Conservation (phyloP, 1,284 basidiomycete genomes). For the Cutaneotrichosporon curvatum region DNA sequence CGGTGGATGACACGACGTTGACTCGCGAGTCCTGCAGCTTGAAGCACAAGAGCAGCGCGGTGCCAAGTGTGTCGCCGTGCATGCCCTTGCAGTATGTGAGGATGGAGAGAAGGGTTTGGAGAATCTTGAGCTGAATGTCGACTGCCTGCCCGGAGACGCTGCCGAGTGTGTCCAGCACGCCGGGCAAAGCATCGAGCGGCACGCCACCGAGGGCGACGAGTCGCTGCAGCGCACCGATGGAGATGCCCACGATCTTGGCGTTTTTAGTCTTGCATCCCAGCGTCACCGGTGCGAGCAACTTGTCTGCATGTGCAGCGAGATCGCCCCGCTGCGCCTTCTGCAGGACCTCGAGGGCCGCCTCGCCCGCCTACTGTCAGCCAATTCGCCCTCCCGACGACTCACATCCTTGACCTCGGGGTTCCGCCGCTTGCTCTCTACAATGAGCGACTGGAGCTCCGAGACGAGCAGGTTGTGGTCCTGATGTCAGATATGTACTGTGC, state of each 20-base stretch:
- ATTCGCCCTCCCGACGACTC: too few relatives aligned
- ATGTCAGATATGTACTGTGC: background rate
- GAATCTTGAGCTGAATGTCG: slow-evolving; percentile 84
- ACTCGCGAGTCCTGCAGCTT: slow-evolving; percentile 90
- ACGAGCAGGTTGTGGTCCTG: slow-evolving; percentile 46
- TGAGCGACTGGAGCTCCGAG: slow-evolving; percentile 56
- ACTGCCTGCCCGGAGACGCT: slow-evolving; percentile 87
- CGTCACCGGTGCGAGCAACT: slow-evolving; percentile 79
- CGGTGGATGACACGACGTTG: slow-evolving; percentile 92
- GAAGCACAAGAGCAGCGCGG: slow-evolving; percentile 82
- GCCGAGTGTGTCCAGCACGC: slow-evolving; percentile 71
- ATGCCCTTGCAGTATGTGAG: slow-evolving; percentile 78
- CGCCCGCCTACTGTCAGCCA: slow-evolving; percentile 55
- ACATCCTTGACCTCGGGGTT: slow-evolving; percentile 79
- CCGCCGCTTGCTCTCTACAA: slow-evolving; percentile 70
- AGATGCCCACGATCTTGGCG: slow-evolving; percentile 87
- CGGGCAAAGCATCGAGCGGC: slow-evolving; percentile 57
- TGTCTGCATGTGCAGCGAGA: slow-evolving; percentile 61
- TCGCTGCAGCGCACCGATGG: slow-evolving; percentile 82
- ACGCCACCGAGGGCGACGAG: slow-evolving; percentile 81
- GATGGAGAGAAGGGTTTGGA: slow-evolving; percentile 82
- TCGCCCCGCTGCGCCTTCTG: slow-evolving; percentile 54
- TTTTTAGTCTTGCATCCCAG: slow-evolving; percentile 91
- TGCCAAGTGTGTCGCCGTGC: slow-evolving; percentile 69
- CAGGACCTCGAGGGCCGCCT: slow-evolving; percentile 74